Percentiles rank a stretch among this genome's conserved stretches.
Conservation (phyloP, 1,139 yeast genomes). For the Sugiyamaella japonica region DNA sequence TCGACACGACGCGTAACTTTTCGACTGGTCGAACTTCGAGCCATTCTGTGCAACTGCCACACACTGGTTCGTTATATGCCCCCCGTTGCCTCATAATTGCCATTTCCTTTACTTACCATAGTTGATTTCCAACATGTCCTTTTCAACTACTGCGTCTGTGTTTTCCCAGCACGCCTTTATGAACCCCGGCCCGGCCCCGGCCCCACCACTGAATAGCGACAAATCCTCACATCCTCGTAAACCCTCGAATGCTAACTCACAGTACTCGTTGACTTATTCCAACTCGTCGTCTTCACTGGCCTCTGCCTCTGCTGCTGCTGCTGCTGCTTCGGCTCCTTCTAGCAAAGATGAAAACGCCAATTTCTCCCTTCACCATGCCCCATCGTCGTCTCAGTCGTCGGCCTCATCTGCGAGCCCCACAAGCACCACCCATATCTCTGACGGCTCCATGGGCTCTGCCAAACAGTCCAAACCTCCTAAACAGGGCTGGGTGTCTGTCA, state of each 20-base stretch:
- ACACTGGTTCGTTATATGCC: too few relatives aligned
- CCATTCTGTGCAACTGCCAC: too few relatives aligned
- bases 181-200: slow-evolving; percentile 46
- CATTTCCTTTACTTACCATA: background rate
- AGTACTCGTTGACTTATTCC: slow-evolving; percentile 19
- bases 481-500: slow-evolving; percentile 86
- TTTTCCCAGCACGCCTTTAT: slow-evolving; percentile 41
- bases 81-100: background rate
- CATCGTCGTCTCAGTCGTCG: slow-evolving; percentile 19
- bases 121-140: too few relatives aligned
- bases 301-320: slow-evolving; percentile 12
- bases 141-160: slow-evolving; percentile 34
- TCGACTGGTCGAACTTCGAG: too few relatives aligned
- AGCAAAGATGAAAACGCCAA: slow-evolving; percentile 1
- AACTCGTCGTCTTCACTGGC: slow-evolving; percentile 25
- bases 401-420: slow-evolving; percentile 11
- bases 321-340: slow-evolving; percentile 11
- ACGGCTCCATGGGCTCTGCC: slow-evolving; percentile 6
- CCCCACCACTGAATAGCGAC: slow-evolving; percentile 34
- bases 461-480: slow-evolving; percentile 27
- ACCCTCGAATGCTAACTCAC: slow-evolving; percentile 17
- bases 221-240: slow-evolving; percentile 16
- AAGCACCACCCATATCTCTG: slow-evolving; percentile 7
- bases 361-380: slow-evolving; percentile 6
- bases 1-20: too few relatives aligned